Percentiles rank a stretch among this genome's conserved stretches.
Evolutionary conservation across 2,329 filamentous ascomycete species (phyloP).

Genomic region (Botrytis porri): DNA sequence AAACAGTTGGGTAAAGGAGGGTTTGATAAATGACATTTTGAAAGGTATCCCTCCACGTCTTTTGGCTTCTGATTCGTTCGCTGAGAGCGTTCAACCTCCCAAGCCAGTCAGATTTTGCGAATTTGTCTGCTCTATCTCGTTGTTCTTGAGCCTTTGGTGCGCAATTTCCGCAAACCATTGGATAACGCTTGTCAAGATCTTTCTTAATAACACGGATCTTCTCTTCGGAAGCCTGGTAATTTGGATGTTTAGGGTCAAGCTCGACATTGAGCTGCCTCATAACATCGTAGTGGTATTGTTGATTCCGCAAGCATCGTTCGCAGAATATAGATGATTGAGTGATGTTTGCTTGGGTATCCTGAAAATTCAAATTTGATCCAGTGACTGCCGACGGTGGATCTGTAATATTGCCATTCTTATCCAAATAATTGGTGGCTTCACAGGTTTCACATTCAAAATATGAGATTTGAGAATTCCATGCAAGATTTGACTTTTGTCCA

Average conservation of each 20-base stretch:
- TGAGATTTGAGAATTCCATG: slow-evolving; percentile 55
- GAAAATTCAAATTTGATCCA: slow-evolving; percentile 44
- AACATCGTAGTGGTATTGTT: slow-evolving; percentile 72
- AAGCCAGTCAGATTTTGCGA: slow-evolving; percentile 49
- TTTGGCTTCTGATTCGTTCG: slow-evolving; percentile 11
- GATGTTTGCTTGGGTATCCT: slow-evolving; percentile 46
- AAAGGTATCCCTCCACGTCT: slow-evolving; percentile 17
- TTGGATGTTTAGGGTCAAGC: slow-evolving; percentile 60
- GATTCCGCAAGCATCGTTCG: slow-evolving; percentile 80
- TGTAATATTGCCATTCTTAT: slow-evolving; percentile 86
- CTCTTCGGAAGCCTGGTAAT: slow-evolving; percentile 64
- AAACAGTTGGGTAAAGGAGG: slow-evolving; percentile 24
- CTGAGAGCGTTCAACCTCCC: slow-evolving; percentile 51
- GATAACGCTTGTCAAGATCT: slow-evolving; percentile 77
- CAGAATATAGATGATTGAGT: slow-evolving; percentile 54
- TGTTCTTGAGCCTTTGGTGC: slow-evolving; percentile 68
- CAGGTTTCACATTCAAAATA: slow-evolving; percentile 75
- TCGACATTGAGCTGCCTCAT: slow-evolving; percentile 79
- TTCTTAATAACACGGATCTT: slow-evolving; percentile 65
- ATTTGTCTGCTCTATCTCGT: slow-evolving; percentile 71
- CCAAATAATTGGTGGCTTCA: slow-evolving; percentile 84
- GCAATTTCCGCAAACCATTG: slow-evolving; percentile 81
- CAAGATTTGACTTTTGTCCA: slow-evolving; percentile 61
- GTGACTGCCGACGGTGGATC: slow-evolving; percentile 71
- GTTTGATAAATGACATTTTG: slow-evolving; percentile 13